Evolutionary conservation across 1,284 basidiomycete species (phyloP), one percentile per base, ranked within the genome.

Genomic region (Vanrija sp.): DNA sequence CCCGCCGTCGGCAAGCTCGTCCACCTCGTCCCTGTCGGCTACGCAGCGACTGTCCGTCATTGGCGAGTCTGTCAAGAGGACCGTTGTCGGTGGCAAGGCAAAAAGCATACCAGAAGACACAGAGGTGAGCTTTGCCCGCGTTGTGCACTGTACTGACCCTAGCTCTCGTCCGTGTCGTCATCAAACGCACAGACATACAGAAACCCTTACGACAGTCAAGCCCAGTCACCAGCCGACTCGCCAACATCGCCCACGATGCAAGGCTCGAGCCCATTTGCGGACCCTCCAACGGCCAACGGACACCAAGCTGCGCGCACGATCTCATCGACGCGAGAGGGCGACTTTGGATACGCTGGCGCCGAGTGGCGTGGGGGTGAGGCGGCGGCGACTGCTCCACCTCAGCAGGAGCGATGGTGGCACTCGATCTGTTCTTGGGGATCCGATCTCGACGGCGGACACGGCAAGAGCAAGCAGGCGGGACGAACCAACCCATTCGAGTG

Each of bases 321-420:
- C 0, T 55, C 56, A 10, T 56, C 60, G 5, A 47, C 46, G 8
- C 56, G 53, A 15, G 64, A 44, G 0, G 56, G 47, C 12, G 59
- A 47, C 0, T 63, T 61, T 35, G 57, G 61, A 2, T 71, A 67
- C 43, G 59, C 48, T 6, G 69, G 69, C 1, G 55, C 64, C 3
- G 51, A 54, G 6, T 71, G 67, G 69, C 51, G 66, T 12, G 66
- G 66, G 5, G 65, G 68, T 22, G 61, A 55, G 14, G 62, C 53
- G 7, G 51, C 47, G 45, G 9, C 25, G 42, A 35, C 14, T 36
- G 24, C 22, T 14, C 54, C 52, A 15, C 36, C 50, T 14, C 49
- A 47, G 22, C 56, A 56, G n/a, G 71, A 73, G 31, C 62, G 61
- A 46, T 73, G 71, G 71, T 73, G 71, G 71, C 66, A 71, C 53